Conservation (phyloP, 768 basidiomycete genomes). For the Cubamyces lactineus region DNA sequence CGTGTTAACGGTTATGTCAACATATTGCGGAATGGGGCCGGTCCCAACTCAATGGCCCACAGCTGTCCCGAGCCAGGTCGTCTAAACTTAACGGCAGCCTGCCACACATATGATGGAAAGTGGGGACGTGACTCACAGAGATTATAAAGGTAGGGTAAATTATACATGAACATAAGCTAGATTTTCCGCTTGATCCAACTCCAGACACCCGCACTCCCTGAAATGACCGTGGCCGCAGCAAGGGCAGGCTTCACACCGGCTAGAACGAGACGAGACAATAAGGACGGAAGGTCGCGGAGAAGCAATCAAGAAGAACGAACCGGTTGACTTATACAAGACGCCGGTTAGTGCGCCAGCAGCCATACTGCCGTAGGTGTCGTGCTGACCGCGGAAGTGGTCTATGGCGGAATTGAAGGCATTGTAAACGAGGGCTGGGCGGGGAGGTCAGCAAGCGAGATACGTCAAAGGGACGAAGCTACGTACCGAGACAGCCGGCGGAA, state of each 20-base stretch:
- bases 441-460: constrained; percentile 45
- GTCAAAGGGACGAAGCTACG: constrained; percentile 38
- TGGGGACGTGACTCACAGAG: constrained; percentile 31
- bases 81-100: constrained; percentile 26
- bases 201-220: constrained; percentile 90
- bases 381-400: constrained; percentile 85
- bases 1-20: constrained; percentile 25
- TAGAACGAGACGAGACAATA: constrained; percentile 45
- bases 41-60: constrained; percentile 19
- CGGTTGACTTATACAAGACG: constrained; percentile 90
- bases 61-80: constrained; percentile 16
- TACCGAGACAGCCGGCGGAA: constrained; percentile 96
- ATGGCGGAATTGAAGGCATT: constrained; percentile 96
- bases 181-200: constrained; percentile 91
- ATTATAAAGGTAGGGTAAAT: constrained; percentile 41
- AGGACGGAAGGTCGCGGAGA: constrained; percentile 32
- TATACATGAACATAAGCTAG: constrained; percentile 53
- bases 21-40: constrained; percentile 18
- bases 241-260: constrained; percentile 92
- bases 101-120: constrained; percentile 15
- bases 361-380: constrained; percentile 92
- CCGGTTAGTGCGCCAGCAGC: constrained; percentile 90
- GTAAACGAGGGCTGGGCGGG: constrained; percentile 81
- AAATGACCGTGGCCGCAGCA: constrained; percentile 87
- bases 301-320: constrained; percentile 54